Base-by-base conservation (phyloP, 495 filamentous ascomycete species). In the Aspergillus asperescens region DNA sequence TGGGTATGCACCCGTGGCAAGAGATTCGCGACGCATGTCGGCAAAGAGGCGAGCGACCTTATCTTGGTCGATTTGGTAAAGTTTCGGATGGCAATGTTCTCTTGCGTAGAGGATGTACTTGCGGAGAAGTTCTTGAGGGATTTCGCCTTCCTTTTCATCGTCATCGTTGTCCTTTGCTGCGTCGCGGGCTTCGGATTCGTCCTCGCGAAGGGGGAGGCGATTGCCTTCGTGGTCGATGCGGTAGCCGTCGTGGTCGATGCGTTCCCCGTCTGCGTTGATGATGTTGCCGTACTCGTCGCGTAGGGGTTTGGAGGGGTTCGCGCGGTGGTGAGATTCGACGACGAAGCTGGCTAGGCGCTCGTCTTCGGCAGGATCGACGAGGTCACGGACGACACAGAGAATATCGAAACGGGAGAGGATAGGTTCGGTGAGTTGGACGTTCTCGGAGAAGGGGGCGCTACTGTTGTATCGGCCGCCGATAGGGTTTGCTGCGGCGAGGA, bases 381-480 rank as follows among this genome's bases (percentile, higher is more conserved):
- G 89, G 66, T 99, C 94, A 24, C 94, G 86, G 24, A 99, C 90
- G 20, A 99, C 94, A 63, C 89, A 95, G 42, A 99, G 84, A 58
- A 99, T 95, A 61, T 99, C 94, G 71, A 99, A 99, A 80, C 94
- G 94, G 9, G 92, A 96, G 56, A 99, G 69, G 62, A 99, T 97
- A 48, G 94, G 93, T 64, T 99, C 93, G 0, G 93, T 99, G 35
- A 99, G 79, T 61, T 97, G 89, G 40, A 99, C 94, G 58, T 99
- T 99, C 61, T 95, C 81, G 3, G 86, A 86, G 72, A 97, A 96
- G 7, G 93, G 90, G 52, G 95, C 88, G 27, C 90, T 95, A 55
- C 87, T 89, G 71, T 99, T 99, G 77, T 99, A 97, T 28, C 93
- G 86, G 25, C 93, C 93, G 31, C 93, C 93, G 56, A 92, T 87